phyloP scores from a whole-genome alignment of 169 alveolate genomes.

The Eimeria acervulina region DNA sequence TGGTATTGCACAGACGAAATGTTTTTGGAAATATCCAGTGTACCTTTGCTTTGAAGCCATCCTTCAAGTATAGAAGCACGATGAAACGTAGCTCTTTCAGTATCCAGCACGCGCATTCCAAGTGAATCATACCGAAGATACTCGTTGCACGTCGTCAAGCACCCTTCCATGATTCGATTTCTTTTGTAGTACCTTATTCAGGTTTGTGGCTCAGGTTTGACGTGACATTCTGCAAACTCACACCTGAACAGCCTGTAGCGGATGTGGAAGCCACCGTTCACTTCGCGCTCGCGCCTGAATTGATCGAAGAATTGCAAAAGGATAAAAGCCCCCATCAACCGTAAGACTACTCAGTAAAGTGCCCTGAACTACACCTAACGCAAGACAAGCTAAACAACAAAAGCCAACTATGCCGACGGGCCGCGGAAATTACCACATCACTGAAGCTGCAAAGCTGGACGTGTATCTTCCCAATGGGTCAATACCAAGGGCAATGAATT shows the following conservation, averaged over 20 bases:
- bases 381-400: neutral
- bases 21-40: neutral
- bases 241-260: constrained; percentile 80
- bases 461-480: neutral
- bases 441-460: neutral
- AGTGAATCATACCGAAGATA: neutral
- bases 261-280: constrained; percentile 83
- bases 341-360: neutral
- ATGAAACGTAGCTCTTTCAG: too few relatives aligned
- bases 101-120: too few relatives aligned
- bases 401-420: too few relatives aligned
- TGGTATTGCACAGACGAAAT: neutral
- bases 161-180: too few relatives aligned
- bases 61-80: neutral
- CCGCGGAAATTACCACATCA: neutral
- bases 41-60: neutral
- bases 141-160: neutral
- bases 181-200: neutral
- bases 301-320: neutral
- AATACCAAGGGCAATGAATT: neutral
- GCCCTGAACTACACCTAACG: neutral
- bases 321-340: neutral
- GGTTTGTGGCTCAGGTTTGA: constrained; percentile 38
- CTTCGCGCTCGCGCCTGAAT: constrained; percentile 31
- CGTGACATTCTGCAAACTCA: constrained; percentile 81